Evolutionary conservation across 345 rosid species (phyloP), one percentile per base, ranked within the genome.

Genomic region (Gossypium herbaceum): DNA sequence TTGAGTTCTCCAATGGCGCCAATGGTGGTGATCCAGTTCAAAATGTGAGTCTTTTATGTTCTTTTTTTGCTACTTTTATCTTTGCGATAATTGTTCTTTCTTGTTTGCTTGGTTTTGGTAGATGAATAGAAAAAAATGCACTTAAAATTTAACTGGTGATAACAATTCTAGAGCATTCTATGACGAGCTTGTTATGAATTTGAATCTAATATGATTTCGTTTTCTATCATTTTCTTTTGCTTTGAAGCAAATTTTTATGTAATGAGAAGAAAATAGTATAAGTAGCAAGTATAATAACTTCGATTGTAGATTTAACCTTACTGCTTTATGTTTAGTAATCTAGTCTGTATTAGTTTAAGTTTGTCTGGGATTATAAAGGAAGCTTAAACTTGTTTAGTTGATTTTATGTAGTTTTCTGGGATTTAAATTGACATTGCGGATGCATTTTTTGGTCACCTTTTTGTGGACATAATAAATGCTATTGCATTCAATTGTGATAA

Each of bases 11-110:
- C 39, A 78, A 74, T 75, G 50, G 29, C 11, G 59, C 56, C 6
- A 69, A 54, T 24, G 78, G 81, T 34, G 85, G 84, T 73, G 72
- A 71, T 57, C 45, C 72, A 8, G 73, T 78, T 74, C 66, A 75
- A 44, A 89, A 85, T 83, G 95, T 90, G 80, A 90, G 94, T 86
- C 47, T 45, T 68, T 68, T 12, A 2, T 12, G 2, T 88, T 57
- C 15, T 29, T 12, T 43, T 65, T 65, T 24, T 15, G 16, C 27
- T 1, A 11, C 2, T 17, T 54, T 56, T 29, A 0, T 24, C 24
- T 45, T 66, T 65, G 41, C 20, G 22, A 7, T 19, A n/a, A 19
- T 70, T 29, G 62, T 47, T 70, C 41, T 52, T 20, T 52, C 9
- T 25, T 39, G 19, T 27, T 27, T 15, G 11, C 13, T 34, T 19